Evolutionary conservation across 2,329 filamentous ascomycete genomes (phyloP).

Genomic region (Annulohypoxylon truncatum): DNA sequence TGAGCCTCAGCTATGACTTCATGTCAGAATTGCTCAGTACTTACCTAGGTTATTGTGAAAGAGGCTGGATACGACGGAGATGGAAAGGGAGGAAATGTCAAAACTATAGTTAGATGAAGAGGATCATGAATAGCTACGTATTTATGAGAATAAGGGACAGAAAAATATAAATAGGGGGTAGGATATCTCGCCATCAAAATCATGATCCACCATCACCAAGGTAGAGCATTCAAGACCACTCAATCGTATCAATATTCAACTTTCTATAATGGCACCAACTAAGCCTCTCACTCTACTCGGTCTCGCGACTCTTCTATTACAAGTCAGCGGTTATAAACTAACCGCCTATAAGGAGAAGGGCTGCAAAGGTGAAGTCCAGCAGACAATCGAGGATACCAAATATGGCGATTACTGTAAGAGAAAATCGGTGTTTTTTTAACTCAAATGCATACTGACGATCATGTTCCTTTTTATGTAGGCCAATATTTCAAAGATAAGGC

Average conservation of each 20-base stretch:
- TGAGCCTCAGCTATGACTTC: slow-evolving; percentile 22
- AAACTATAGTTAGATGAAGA: neutral
- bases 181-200: neutral
- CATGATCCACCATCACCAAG: neutral
- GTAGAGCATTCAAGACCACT: neutral
- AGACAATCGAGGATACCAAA: slow-evolving; percentile 27
- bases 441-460: neutral
- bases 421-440: neutral
- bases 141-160: neutral
- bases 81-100: slow-evolving; percentile 2
- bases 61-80: neutral
- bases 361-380: slow-evolving; percentile 21
- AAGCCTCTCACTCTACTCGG: slow-evolving; percentile 4
- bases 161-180: slow-evolving; percentile 13
- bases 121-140: neutral
- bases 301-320: slow-evolving; percentile 19
- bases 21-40: neutral
- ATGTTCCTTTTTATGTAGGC: neutral
- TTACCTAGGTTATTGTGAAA: neutral
- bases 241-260: neutral
- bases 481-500: slow-evolving; percentile 23
- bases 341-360: slow-evolving; percentile 22
- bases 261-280: neutral
- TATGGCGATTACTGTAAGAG: slow-evolving; percentile 20
- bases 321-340: slow-evolving; percentile 21